Evolutionary conservation across 2,329 filamentous ascomycete species (phyloP).

Genomic region (Paraphaeosphaeria minitans): DNA sequence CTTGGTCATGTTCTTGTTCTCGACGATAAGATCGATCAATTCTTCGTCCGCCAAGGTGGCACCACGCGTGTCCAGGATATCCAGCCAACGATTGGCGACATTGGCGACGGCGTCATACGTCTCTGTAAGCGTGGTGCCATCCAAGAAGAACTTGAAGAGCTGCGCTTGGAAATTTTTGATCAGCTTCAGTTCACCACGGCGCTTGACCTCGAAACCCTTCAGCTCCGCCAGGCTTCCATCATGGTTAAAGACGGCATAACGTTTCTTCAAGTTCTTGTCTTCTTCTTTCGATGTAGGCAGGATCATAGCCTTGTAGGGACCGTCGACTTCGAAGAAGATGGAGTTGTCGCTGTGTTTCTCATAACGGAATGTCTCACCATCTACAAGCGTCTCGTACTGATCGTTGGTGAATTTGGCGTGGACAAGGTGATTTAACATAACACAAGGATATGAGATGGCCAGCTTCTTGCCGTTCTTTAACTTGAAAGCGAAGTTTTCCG

Average conservation of each 20-base stretch:
- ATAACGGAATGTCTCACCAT: constrained; percentile 81
- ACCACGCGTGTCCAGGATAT: constrained; percentile 88
- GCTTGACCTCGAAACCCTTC: constrained; percentile 97
- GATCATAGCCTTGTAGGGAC: constrained; percentile 97
- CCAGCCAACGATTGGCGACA: constrained; percentile 94
- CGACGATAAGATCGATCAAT: constrained; percentile 98
- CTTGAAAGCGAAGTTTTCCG: constrained; percentile 94
- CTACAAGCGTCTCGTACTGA: constrained; percentile 89
- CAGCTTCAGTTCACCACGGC: constrained; percentile 94
- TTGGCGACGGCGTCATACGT: constrained; percentile 92
- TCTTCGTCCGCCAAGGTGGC: constrained; percentile 93
- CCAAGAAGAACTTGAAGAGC: constrained; percentile 99
- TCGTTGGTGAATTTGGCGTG: constrained; percentile 95
- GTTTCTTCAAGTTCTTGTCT: constrained; percentile 99
- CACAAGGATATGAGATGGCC: constrained; percentile 95
- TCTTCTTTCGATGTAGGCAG: constrained; percentile 97
- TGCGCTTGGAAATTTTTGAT: constrained; percentile 99
- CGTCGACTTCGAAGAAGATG: constrained; percentile 99
- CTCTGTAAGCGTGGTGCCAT: constrained; percentile 83
- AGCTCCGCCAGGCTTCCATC: constrained; percentile 93
- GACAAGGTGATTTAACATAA: constrained; percentile 98
- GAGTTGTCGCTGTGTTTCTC: constrained; percentile 98
- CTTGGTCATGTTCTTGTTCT: constrained; percentile 98
- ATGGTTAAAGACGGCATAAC: constrained; percentile 98
- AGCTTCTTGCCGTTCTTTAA: constrained; percentile 96